These are phyloP conservation scores for Ramularia endophylla DNA, from an alignment of 2,329 filamentous ascomycete genomes.

Conservation along the genomic window DNA sequence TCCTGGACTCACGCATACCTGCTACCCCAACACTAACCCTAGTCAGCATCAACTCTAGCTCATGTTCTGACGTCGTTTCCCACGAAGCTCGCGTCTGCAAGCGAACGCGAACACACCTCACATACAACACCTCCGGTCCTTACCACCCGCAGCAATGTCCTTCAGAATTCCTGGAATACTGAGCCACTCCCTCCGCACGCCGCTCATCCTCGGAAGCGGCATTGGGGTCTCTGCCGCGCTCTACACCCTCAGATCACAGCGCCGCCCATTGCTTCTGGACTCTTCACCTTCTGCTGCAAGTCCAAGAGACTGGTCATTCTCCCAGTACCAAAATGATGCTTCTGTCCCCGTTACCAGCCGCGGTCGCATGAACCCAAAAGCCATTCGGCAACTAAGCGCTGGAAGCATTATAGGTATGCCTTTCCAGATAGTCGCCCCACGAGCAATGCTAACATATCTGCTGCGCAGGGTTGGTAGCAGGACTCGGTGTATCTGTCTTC, in stretches of 20 bases:
- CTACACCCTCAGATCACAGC: conserved; percentile 22
- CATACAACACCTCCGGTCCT: too few relatives aligned
- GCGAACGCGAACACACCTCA: too few relatives aligned
- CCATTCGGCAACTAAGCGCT: conserved; percentile 40
- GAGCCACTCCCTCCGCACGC: conserved; percentile 31
- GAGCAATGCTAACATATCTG: background rate
- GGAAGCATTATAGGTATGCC: conserved; percentile 41
- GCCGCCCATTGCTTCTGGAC: conserved; percentile 34
- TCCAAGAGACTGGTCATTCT: conserved; percentile 35
- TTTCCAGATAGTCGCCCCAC: background rate
- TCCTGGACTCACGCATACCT: too few relatives aligned
- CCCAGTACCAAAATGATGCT: conserved; percentile 35
- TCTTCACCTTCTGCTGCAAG: conserved; percentile 21
- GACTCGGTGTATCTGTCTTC: conserved; percentile 62
- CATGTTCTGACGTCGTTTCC: too few relatives aligned
- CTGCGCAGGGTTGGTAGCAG: conserved; percentile 52
- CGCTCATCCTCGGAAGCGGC: conserved; percentile 24
- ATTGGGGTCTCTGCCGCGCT: conserved; percentile 23
- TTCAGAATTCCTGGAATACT: conserved; percentile 29
- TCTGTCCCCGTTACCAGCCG: conserved; percentile 32
- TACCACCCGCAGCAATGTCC: background rate
- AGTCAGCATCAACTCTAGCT: too few relatives aligned
- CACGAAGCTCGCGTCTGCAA: too few relatives aligned
- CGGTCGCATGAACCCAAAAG: conserved; percentile 36
- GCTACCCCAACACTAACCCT: too few relatives aligned